A percentile compares a stretch with the other conserved stretches of the same genome.
Conservation (phyloP, 1,284 basidiomycete genomes). For the Apiotrichum mycotoxinovorans region DNA sequence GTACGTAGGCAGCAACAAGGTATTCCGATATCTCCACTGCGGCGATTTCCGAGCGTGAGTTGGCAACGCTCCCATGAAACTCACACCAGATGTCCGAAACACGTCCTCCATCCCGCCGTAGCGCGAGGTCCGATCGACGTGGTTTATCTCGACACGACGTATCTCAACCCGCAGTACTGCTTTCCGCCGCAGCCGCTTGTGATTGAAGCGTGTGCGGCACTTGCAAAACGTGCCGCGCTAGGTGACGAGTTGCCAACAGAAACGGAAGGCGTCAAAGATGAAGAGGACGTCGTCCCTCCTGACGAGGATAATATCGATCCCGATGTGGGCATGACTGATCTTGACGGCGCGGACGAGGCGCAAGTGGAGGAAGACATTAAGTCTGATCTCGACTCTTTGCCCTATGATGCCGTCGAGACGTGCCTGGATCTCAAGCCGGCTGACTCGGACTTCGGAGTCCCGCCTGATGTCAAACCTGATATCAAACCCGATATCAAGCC, state of each 20-base stretch:
- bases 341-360: neutral
- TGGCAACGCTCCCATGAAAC: neutral
- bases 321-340: constrained; percentile 20
- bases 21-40: constrained; percentile 90
- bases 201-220: constrained; percentile 82
- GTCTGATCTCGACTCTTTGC: constrained; percentile 5
- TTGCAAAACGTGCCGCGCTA: constrained; percentile 53
- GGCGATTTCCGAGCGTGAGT: constrained; percentile 81
- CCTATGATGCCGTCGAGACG: neutral
- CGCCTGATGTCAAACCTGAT: constrained; percentile 29
- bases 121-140: constrained; percentile 75
- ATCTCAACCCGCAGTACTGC: constrained; percentile 87
- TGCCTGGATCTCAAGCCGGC: constrained; percentile 32
- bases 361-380: constrained; percentile 34
- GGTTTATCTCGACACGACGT: constrained; percentile 95
- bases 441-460: too few relatives aligned
- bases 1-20: constrained; percentile 63
- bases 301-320: constrained; percentile 46
- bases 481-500: neutral
- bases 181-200: constrained; percentile 93
- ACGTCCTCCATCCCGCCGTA: constrained; percentile 75
- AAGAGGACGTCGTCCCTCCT: neutral
- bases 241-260: constrained; percentile 2
- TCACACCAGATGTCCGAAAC: constrained; percentile 60
- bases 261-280: constrained; percentile 1